Conservation (phyloP, 768 basidiomycete species). For the Tephrocybe sp. region DNA sequence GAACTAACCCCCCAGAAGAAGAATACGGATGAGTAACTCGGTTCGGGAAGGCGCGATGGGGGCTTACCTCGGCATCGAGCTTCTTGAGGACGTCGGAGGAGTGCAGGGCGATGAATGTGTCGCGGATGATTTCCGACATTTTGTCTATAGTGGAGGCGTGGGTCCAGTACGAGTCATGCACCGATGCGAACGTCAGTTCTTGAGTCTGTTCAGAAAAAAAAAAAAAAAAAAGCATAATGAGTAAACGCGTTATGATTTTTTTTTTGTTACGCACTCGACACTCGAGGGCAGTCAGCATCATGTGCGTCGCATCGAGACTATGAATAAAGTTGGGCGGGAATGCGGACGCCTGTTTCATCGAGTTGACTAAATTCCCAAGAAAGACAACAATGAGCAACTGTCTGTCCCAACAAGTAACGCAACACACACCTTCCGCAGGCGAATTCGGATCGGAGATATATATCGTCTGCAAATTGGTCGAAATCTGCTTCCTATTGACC, state of each 20-base stretch:
- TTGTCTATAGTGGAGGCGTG: slow-evolving; percentile 84
- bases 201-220: slow-evolving; percentile 46
- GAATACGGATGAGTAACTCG: slow-evolving; percentile 2
- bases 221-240: background rate
- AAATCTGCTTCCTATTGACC: slow-evolving; percentile 75
- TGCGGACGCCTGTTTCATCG: slow-evolving; percentile 87
- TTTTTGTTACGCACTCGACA: slow-evolving; percentile 82
- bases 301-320: slow-evolving; percentile 96
- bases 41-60: background rate
- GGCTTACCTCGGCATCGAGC: slow-evolving; percentile 71
- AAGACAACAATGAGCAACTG: slow-evolving; percentile 5
- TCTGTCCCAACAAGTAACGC: background rate
- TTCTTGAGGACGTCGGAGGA: slow-evolving; percentile 78
- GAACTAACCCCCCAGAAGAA: too few species aligned
- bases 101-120: slow-evolving; percentile 92
- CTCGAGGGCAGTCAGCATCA: slow-evolving; percentile 94
- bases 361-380: slow-evolving; percentile 52
- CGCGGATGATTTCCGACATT: slow-evolving; percentile 88
- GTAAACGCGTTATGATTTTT: too few species aligned
- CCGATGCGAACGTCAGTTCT: slow-evolving; percentile 85
- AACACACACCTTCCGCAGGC: slow-evolving; percentile 58
- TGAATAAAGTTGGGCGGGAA: slow-evolving; percentile 99
- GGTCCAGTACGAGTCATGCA: slow-evolving; percentile 99
- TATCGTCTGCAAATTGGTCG: slow-evolving; percentile 83
- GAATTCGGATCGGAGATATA: slow-evolving; percentile 86